phyloP scores from a whole-genome alignment of 257 asterid genomes.

The Perilla frutescens region DNA sequence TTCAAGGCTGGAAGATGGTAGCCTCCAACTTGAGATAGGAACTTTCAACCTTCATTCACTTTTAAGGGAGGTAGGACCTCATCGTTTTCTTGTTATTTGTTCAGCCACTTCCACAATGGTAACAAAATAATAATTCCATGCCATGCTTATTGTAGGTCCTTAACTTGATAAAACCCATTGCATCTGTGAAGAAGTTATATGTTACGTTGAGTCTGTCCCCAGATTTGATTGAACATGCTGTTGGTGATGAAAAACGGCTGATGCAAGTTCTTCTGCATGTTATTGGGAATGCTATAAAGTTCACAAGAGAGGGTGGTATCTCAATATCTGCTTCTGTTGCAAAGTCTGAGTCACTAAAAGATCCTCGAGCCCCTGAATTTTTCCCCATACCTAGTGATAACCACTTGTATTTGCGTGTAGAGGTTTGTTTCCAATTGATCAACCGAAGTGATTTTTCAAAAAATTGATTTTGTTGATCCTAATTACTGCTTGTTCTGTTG shows the following conservation, averaged over 20 bases:
- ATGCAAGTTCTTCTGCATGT: conserved; percentile 88
- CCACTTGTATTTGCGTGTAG: conserved; percentile 86
- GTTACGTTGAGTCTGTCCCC: conserved; percentile 71
- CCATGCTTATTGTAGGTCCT: conserved; percentile 56
- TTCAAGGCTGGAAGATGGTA: conserved; percentile 97
- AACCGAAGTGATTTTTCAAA: background rate
- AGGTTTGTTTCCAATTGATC: conserved; percentile 56
- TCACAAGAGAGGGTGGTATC: conserved; percentile 88
- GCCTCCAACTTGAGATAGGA: conserved; percentile 84
- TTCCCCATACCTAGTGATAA: conserved; percentile 71
- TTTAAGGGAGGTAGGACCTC: conserved; percentile 71
- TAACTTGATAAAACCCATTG: conserved; percentile 85
- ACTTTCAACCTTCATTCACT: conserved; percentile 83
- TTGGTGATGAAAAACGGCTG: conserved; percentile 93
- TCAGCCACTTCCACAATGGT: conserved; percentile 11
- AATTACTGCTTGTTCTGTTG: conserved; percentile 12
- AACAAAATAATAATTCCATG: background rate
- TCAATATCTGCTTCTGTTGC: conserved; percentile 79
- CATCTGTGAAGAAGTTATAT: conserved; percentile 78
- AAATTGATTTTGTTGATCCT: background rate
- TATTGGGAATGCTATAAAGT: conserved; percentile 95
- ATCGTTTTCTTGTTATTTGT: background rate
- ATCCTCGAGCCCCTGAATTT: conserved; percentile 82
- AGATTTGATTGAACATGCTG: conserved; percentile 76
- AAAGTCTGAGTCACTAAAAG: conserved; percentile 74